Evolutionary conservation across 2,329 filamentous ascomycete species (phyloP).

Genomic region (Stachybotrys elegans): DNA sequence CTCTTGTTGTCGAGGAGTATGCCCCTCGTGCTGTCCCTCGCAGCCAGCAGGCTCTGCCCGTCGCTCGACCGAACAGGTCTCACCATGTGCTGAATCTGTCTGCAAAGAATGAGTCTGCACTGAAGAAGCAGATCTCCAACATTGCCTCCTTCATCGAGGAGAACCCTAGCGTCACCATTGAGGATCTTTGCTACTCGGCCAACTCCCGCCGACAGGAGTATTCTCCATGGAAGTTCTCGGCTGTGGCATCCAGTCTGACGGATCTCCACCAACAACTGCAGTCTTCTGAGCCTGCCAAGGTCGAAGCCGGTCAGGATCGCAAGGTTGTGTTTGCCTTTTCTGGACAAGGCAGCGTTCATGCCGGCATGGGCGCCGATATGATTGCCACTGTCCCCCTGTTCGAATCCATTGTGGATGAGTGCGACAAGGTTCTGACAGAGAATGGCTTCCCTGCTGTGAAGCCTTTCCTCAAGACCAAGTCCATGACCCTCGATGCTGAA

Average conservation of each 20-base stretch:
- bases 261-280: slow-evolving; percentile 3
- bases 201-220: slow-evolving; percentile 14
- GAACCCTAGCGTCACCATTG: slow-evolving; percentile 5
- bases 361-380: slow-evolving; percentile 23
- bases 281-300: no score
- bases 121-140: not conserved
- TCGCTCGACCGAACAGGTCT: not conserved
- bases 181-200: slow-evolving; percentile 15
- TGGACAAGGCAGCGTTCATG: slow-evolving; percentile 26
- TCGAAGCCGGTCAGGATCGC: slow-evolving; percentile 3
- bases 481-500: not conserved
- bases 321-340: slow-evolving; percentile 26
- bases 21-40: not conserved
- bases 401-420: slow-evolving; percentile 5
- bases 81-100: slow-evolving; percentile 1
- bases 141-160: not conserved
- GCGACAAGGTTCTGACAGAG: not conserved
- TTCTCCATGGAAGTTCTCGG: slow-evolving; percentile 10
- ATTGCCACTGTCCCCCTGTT: slow-evolving; percentile 20
- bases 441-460: slow-evolving; percentile 1
- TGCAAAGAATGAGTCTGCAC: not conserved
- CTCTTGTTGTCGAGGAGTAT: slow-evolving; percentile 15
- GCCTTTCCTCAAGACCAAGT: not conserved
- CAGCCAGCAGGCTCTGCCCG: not conserved
- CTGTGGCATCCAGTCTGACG: slow-evolving; percentile 3